Percentiles rank a stretch among this genome's conserved stretches.
These are phyloP conservation scores for Carex scoparia DNA, from an alignment of 176 grass and related monocot species.

Conservation along the genomic window DNA sequence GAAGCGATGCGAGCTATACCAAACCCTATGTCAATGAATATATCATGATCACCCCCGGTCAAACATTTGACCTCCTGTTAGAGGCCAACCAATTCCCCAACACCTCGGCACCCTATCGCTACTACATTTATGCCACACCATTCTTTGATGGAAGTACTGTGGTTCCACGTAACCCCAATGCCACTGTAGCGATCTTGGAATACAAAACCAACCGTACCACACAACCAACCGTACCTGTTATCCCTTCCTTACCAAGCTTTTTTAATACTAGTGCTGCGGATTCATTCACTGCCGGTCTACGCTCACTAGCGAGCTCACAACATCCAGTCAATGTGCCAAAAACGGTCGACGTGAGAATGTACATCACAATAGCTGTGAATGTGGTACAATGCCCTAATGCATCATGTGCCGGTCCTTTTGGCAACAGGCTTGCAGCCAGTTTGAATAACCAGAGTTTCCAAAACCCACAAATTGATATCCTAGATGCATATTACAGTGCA, in stretches of 20 bases:
- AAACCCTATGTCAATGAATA: constrained; percentile 40
- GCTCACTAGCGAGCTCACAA: constrained; percentile 10
- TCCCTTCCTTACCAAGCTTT: constrained; percentile 15
- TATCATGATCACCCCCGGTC: constrained; percentile 36
- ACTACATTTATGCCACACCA: constrained; percentile 25
- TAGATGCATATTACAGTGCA: constrained; percentile 41
- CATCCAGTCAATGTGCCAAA: constrained; percentile 33
- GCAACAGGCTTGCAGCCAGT: constrained; percentile 37
- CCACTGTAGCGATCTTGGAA: constrained; percentile 29
- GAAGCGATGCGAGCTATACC: constrained; percentile 37
- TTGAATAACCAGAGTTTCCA: constrained; percentile 61
- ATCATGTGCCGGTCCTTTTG: background rate
- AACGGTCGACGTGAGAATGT: constrained; percentile 28
- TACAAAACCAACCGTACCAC: background rate
- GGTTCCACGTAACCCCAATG: background rate
- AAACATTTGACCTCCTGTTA: constrained; percentile 44
- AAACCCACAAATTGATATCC: background rate
- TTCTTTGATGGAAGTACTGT: background rate
- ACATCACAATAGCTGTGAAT: constrained; percentile 18
- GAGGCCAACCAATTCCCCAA: constrained; percentile 29
- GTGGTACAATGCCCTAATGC: background rate
- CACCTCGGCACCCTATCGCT: background rate
- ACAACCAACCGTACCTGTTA: background rate
- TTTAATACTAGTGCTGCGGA: constrained; percentile 35
- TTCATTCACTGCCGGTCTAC: constrained; percentile 44